Evolutionary conservation across 2,329 filamentous ascomycete genomes (phyloP).

Genomic region (Celoporthe dispersa): DNA sequence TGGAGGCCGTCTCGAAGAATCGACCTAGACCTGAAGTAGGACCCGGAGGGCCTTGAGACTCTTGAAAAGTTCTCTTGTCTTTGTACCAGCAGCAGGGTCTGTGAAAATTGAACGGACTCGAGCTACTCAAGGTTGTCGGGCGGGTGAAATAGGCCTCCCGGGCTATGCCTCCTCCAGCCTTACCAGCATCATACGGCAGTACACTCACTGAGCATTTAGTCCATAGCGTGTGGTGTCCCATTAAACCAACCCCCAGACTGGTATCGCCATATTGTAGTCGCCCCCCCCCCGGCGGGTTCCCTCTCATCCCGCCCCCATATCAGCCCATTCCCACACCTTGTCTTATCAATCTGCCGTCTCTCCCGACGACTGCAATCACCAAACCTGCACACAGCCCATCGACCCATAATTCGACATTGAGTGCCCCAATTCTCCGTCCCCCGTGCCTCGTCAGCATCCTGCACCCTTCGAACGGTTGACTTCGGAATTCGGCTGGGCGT

Average conservation of each 20-base stretch:
- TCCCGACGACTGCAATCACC: neutral
- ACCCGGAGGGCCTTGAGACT: neutral
- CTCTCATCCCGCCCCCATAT: too few relatives aligned
- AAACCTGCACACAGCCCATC: neutral
- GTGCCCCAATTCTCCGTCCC: neutral
- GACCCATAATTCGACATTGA: conserved; percentile 1
- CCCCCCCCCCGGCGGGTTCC: too few relatives aligned
- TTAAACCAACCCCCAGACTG: neutral
- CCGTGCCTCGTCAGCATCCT: neutral
- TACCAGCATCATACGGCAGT: neutral
- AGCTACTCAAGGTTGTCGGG: neutral
- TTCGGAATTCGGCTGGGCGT: neutral
- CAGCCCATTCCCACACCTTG: neutral
- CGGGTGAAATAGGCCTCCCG: neutral
- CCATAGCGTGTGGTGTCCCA: neutral
- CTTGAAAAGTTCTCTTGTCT: too few relatives aligned
- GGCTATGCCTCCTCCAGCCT: neutral
- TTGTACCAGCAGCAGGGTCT: too few relatives aligned
- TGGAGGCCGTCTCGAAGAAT: too few relatives aligned
- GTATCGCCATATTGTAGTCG: neutral
- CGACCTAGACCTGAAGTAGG: neutral
- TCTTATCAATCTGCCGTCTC: conserved; percentile 13
- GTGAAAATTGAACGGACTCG: too few relatives aligned
- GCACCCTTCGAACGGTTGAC: neutral
- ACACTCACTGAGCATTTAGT: neutral